A percentile compares a stretch with the other conserved stretches of the same genome.
phyloP scores from a whole-genome alignment of 495 filamentous ascomycete species.

The Penicillium canariense region DNA sequence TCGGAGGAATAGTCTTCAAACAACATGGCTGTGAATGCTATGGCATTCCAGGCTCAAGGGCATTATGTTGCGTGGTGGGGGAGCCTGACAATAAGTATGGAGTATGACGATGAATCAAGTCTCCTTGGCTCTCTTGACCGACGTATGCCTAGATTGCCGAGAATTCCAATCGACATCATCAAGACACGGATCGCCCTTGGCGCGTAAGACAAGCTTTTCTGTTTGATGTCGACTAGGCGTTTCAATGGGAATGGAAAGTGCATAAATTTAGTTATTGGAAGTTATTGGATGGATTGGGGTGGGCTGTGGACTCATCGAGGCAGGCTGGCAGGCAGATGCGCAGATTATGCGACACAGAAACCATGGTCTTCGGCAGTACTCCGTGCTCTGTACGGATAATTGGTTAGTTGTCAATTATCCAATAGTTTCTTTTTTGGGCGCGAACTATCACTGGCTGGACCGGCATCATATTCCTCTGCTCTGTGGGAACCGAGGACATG shows the following conservation, averaged over 20 bases:
- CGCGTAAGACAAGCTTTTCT: slow-evolving; percentile 12
- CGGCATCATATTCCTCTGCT: not conserved
- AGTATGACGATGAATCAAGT: slow-evolving; percentile 1
- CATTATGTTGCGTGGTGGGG: not conserved
- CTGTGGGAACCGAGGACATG: not conserved
- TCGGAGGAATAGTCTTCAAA: not conserved
- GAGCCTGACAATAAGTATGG: not conserved
- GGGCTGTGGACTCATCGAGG: not conserved
- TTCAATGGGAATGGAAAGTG: not conserved
- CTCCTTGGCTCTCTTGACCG: slow-evolving; percentile 1
- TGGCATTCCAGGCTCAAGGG: not conserved
- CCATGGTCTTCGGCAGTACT: not conserved
- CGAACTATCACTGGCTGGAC: not conserved
- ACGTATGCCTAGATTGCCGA: slow-evolving; percentile 1
- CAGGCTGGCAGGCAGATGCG: not conserved
- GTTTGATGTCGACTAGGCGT: not conserved
- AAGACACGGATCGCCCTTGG: slow-evolving; percentile 13
- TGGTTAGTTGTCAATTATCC: too few species aligned
- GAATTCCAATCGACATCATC: slow-evolving; percentile 6
- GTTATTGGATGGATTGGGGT: not conserved
- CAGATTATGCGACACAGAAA: not conserved
- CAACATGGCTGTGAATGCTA: not conserved
- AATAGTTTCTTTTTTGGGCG: not conserved
- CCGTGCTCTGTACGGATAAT: too few species aligned
- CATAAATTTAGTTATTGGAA: not conserved